Percentiles rank a stretch among this genome's conserved stretches.
Evolutionary conservation across 2,329 filamentous ascomycete species (phyloP).

Genomic region (Fusarium tanahbumbuense): DNA sequence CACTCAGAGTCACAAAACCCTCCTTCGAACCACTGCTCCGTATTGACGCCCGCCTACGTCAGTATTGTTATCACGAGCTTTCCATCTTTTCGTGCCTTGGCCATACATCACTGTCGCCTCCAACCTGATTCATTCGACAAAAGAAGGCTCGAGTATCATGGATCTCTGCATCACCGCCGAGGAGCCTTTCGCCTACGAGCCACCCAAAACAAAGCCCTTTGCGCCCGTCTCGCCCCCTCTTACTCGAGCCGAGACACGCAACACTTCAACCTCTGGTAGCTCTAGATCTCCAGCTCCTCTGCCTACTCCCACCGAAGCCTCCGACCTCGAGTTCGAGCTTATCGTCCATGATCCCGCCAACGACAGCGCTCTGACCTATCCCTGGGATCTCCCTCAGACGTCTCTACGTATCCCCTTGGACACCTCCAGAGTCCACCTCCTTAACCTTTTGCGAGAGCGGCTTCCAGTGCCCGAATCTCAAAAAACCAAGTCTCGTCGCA

Average conservation of each 20-base stretch:
- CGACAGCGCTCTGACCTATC: conserved; percentile 43
- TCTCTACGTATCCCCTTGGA: conserved; percentile 33
- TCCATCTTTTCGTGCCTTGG: not conserved
- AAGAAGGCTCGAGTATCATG: conserved; percentile 17
- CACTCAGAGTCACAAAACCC: not conserved
- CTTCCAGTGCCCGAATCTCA: conserved; percentile 25
- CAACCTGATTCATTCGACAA: not conserved
- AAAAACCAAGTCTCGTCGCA: conserved; percentile 7
- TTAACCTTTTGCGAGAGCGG: conserved; percentile 39
- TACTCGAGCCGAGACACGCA: conserved; percentile 6
- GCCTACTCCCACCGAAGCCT: not conserved
- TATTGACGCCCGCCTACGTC: not conserved
- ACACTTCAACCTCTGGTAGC: conserved; percentile 10
- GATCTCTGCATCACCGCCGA: conserved; percentile 46
- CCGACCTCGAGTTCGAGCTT: conserved; percentile 43
- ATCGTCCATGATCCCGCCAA: conserved; percentile 38
- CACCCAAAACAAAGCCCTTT: conserved; percentile 37
- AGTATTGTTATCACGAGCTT: not conserved
- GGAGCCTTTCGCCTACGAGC: conserved; percentile 41
- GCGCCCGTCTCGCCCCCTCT: conserved; percentile 21
- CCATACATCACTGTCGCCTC: not conserved
- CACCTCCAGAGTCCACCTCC: conserved; percentile 43
- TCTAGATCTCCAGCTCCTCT: conserved; percentile 1
- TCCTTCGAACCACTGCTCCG: not conserved
- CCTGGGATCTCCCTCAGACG: conserved; percentile 40